Percentiles rank a stretch among this genome's conserved stretches.
phyloP scores from a whole-genome alignment of 2,329 filamentous ascomycete genomes.

The Exophiala sideris region DNA sequence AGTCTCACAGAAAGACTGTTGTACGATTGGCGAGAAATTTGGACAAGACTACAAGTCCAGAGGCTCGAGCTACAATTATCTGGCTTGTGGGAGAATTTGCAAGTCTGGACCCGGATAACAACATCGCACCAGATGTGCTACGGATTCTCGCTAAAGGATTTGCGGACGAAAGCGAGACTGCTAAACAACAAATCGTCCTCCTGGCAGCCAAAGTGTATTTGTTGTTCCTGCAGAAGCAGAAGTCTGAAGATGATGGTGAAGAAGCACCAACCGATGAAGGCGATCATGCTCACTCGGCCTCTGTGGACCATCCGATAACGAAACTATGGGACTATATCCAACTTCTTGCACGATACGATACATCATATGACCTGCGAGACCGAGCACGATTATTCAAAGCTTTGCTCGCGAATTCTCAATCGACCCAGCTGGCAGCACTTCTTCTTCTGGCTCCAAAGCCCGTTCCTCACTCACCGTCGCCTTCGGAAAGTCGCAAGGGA shows the following conservation, averaged over 20 bases:
- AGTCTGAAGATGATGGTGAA: conserved; percentile 25
- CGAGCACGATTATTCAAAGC: conserved; percentile 84
- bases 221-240: conserved; percentile 62
- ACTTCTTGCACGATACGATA: conserved; percentile 84
- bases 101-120: conserved; percentile 73
- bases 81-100: conserved; percentile 97
- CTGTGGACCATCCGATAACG: conserved; percentile 63
- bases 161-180: conserved; percentile 74
- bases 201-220: conserved; percentile 96
- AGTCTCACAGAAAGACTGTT: conserved; percentile 77
- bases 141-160: conserved; percentile 86
- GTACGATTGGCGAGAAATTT: conserved; percentile 86
- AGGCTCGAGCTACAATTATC: conserved; percentile 88
- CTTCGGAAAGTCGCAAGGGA: conserved; percentile 75
- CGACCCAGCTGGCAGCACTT: conserved; percentile 79
- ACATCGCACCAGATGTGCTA: conserved; percentile 88
- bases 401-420: conserved; percentile 70
- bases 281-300: conserved; percentile 26
- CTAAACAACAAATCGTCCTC: conserved; percentile 86
- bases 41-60: conserved; percentile 80
- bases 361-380: conserved; percentile 90
- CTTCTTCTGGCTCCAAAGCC: conserved; percentile 93
- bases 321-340: conserved; percentile 81
- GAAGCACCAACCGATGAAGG: conserved; percentile 31
- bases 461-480: conserved; percentile 83